Evolutionary conservation across 2,329 filamentous ascomycete genomes (phyloP), one percentile per base, ranked within the genome.

Genomic region (Epichloe elymi): DNA sequence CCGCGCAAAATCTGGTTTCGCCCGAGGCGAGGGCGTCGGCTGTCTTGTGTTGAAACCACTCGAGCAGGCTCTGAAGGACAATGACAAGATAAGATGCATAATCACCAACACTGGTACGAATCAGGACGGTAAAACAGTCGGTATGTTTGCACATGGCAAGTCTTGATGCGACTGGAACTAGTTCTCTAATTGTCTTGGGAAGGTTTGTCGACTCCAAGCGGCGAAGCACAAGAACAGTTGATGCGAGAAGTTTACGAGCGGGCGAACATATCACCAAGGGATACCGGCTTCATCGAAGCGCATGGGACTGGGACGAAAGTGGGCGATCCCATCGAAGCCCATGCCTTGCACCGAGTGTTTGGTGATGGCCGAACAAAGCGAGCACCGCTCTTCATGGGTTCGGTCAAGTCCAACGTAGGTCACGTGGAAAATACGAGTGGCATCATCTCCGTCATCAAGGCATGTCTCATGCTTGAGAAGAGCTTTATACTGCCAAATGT

Each of bases 21-120:
- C 74, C 0, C 71, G 80, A 14, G 81, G 79, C 7, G 80, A 84
- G 56, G 80, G 79, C 3, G 71, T 74, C 19, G 76, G 68, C 3
- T 68, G 74, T 46, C 56, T 83, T 2, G 60, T 82, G 11, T 60
- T 84, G n/a, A 83, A 83, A 64, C 72, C 70, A 0, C 67, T 83
- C 0, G 68, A 73, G 33, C 69, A 76, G 51, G 80, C 80, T 3
- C 59, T 80, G 23, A 65, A 60, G 39, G 77, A 79, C 54, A 74
- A 74, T 19, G 78, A 84, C 58, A 67, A 70, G 1, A 74, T 79
- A 51, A 65, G 72, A 38, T 73, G 73, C 14, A 65, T 79, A 20
- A 75, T 81, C 48, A 65, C 66, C 26, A 72, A 67, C 15, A 74
- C 70, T 4, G 74, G 71, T 2, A 65, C 72, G 42, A 80, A 79